phyloP scores from a whole-genome alignment of 1,139 yeast genomes.

The Candida dubliniensis region DNA sequence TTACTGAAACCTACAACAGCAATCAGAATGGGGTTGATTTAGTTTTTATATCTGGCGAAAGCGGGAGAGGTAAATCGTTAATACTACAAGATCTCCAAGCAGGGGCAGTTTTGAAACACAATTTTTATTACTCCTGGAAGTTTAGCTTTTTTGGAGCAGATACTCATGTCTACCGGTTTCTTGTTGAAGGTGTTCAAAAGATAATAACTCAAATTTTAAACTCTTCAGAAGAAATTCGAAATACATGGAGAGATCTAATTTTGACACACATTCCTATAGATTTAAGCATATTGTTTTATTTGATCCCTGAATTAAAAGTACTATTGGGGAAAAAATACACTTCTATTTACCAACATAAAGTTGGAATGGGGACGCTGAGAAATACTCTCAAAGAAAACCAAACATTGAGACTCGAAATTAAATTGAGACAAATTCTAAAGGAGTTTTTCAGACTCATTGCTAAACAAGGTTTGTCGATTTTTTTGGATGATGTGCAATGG shows the following conservation, averaged over 20 bases:
- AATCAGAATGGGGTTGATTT: slow-evolving; percentile 25
- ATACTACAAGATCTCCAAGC: slow-evolving; percentile 44
- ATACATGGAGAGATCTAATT: slow-evolving; percentile 45
- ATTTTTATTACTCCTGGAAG: slow-evolving; percentile 45
- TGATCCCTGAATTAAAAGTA: slow-evolving; percentile 47
- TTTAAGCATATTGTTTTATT: slow-evolving; percentile 40
- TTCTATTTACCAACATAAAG: slow-evolving; percentile 16
- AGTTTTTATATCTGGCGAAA: slow-evolving; percentile 42
- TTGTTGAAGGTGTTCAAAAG: slow-evolving; percentile 38
- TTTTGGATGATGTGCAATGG: slow-evolving; percentile 53
- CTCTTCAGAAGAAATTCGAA: slow-evolving; percentile 35
- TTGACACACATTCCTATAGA: slow-evolving; percentile 44
- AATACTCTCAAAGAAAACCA: slow-evolving; percentile 18
- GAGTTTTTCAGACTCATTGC: slow-evolving; percentile 44
- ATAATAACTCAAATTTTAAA: slow-evolving; percentile 46
- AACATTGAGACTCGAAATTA: slow-evolving; percentile 34
- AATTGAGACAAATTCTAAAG: slow-evolving; percentile 46
- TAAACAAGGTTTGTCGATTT: slow-evolving; percentile 44
- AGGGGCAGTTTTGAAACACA: slow-evolving; percentile 34
- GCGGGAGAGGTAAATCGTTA: slow-evolving; percentile 52
- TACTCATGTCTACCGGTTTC: slow-evolving; percentile 26
- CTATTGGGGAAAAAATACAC: slow-evolving; percentile 47
- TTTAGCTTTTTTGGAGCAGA: slow-evolving; percentile 35
- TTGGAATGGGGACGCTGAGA: slow-evolving; percentile 5
- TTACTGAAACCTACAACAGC: slow-evolving; percentile 26